phyloP scores from a whole-genome alignment of 2,329 filamentous ascomycete genomes.

The Calonectria montana region DNA sequence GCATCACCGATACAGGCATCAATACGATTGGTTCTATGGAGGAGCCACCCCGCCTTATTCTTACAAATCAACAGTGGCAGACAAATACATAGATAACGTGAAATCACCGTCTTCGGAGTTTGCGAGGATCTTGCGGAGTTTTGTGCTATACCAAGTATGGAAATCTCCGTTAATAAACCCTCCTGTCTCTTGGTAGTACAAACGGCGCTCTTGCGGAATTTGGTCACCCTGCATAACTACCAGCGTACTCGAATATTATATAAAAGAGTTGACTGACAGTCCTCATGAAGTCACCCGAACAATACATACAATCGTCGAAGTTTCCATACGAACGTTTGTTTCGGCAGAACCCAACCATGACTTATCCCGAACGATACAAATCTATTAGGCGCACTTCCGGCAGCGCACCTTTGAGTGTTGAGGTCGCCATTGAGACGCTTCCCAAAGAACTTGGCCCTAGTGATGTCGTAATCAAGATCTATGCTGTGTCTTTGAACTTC shows the following conservation, averaged over 20 bases:
- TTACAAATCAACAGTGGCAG: not conserved
- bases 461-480: slow-evolving; percentile 33
- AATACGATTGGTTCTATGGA: not conserved
- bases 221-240: not conserved
- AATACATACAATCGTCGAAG: not conserved
- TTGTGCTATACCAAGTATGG: too few species aligned
- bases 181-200: not conserved
- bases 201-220: not conserved
- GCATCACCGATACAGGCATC: too few species aligned
- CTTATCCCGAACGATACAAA: not conserved
- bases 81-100: not conserved
- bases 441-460: slow-evolving; percentile 11
- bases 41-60: not conserved
- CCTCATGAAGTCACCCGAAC: not conserved
- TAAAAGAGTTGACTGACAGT: not conserved
- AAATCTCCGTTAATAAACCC: too few species aligned
- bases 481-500: slow-evolving; percentile 33
- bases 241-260: not conserved
- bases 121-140: not conserved
- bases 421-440: not conserved
- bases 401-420: not conserved
- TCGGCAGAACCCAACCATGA: not conserved
- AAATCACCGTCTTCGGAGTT: not conserved
- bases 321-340: too few species aligned
- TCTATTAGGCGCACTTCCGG: not conserved